Base-by-base conservation (phyloP, 139 green algal genomes). In the Chlamydomonas schloesseri region DNA sequence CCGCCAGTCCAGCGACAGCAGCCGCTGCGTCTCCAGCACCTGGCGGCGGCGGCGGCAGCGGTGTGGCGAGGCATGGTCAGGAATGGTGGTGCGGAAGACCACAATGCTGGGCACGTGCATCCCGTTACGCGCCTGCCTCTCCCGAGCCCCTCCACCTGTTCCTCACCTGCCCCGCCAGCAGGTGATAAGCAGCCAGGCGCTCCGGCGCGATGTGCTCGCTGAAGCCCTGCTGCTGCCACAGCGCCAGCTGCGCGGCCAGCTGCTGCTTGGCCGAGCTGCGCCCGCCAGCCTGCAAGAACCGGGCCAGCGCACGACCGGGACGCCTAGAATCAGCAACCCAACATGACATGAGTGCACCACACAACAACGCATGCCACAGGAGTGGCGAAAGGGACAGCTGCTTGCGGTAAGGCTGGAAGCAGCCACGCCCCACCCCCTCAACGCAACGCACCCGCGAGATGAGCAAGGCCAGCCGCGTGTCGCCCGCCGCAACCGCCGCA, bases 1-100 rank as follows among this genome's bases (percentile, higher is more conserved):
- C n/a, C 96, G 93, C 96, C 96, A 98, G 84, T 97, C 96, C 6
- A 98, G 87, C 11, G 69, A 14, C 74, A 96, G 53, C 0, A 65
- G 46, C 3, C 81, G 71, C 34, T 86, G 80, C 20, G 94, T 90
- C 15, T 90, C 87, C 36, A 82, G 69, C 62, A 86, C 76, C 60
- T 84, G 60, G 3, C n/a, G n/a, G n/a, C n/a, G n/a, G n/a, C n/a
- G n/a, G n/a, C n/a, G 11, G 24, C 33, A 55, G 18, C 13, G 55
- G 55, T 4, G 55, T 4, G 55, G 55, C 20, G 18, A 5, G 20
- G 10, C 20, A 62, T 5, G 55, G 55, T 8, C 18, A 13, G 53
- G 53, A 58, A 58, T n/a, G 42, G 42, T 8, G 42, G 42, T 50
- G 55, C 55, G 55, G 55, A 11, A 62, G n/a, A n/a, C n/a, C n/a